Base-by-base conservation (phyloP, 1,139 yeast genomes). In the Blastobotrys ciferrii region DNA sequence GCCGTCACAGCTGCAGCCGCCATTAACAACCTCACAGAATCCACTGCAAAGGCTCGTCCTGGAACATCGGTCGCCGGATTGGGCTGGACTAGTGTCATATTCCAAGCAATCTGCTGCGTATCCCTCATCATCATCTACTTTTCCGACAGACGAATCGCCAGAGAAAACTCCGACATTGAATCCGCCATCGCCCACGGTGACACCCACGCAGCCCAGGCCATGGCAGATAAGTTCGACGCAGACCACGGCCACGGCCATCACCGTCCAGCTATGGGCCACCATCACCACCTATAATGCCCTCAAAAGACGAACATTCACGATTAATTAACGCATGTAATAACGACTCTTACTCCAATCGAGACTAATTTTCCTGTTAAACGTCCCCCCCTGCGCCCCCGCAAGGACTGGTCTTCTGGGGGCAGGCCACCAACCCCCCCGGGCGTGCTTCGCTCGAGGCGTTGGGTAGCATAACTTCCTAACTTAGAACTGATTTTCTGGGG, bases 71-170 rank as follows among this genome's bases (percentile, higher is more conserved):
- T 49, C 2, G 56, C 60, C 2, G 62, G 61, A 6, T 51, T 59
- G 13, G 62, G 62, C 25, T 59, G 62, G 62, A 18, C 59, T 9
- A 43, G 53, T n/a, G 44, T 49, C 14, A 50, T 52, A 5, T 53
- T 59, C 37, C 47, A 54, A 20, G 48, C 55, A 25, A 30, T 51
- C 32, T 53, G 53, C 31, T 37, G 55, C 2, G 32, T 55, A 6
- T 54, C 58, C 14, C 47, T 58, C 47, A 55, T 49, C 15, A 31
- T 57, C 36, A 51, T 57, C 30, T 51, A 50, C 32, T 31, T 53
- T 39, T 51, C 52, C 44, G 58, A 57, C 32, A 50, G 45, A 42
- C 25, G 19, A 17, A 35, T 45, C 32, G 51, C 46, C 32, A 20
- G 28, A 13, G 49, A 50, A 36, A 47, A 49, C 38, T 48, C 46